Evolutionary conservation across 306 rosid species (phyloP), one percentile per base, ranked within the genome.

Genomic region (Rubus parviflorus): DNA sequence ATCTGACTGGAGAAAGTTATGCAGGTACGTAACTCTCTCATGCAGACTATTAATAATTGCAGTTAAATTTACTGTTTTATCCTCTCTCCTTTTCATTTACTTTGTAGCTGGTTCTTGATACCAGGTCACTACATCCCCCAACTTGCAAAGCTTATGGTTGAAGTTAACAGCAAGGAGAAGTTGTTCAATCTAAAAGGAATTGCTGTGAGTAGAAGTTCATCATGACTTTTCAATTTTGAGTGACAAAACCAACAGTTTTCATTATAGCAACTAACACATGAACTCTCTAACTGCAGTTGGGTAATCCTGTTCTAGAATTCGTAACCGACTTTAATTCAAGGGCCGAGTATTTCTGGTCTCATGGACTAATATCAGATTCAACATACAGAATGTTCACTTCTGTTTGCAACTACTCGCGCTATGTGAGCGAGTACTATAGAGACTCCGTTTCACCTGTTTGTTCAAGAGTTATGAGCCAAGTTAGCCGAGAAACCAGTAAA

Each of bases 41-140:
- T 48, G 76, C 70, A 79, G 19, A 22, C 41, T 62, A 14, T 42
- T 37, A 61, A 6, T 30, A 62, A 1, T 16, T 40, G 8, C 46
- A 42, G 35, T 30, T 3, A 1, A 16, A 15, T 20, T 20, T 4
- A 30, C 12, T 23, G 10, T 23, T 57, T 42, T 23, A 12, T 40
- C 51, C 68, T 8, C 20, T n/a, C 41, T n/a, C 13, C 23, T 43
- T 4, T 57, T 17, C 22, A 47, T 22, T 37, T 73, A 37, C 7
- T 37, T 6, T 19, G 3, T 0, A 43, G 71, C 8, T 41, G 57
- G 25, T 54, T 43, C 10, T 82, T 43, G 73, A 76, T 81, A 30
- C 77, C 53, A 90, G 96, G 96, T n/a, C 96, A 90, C 73, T 90
- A 90, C 82, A 90, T 88, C 83, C 96, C 96, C 75, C 96, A 88